phyloP scores from a whole-genome alignment of 495 filamentous ascomycete species.

The Xylaria bambusicola region DNA sequence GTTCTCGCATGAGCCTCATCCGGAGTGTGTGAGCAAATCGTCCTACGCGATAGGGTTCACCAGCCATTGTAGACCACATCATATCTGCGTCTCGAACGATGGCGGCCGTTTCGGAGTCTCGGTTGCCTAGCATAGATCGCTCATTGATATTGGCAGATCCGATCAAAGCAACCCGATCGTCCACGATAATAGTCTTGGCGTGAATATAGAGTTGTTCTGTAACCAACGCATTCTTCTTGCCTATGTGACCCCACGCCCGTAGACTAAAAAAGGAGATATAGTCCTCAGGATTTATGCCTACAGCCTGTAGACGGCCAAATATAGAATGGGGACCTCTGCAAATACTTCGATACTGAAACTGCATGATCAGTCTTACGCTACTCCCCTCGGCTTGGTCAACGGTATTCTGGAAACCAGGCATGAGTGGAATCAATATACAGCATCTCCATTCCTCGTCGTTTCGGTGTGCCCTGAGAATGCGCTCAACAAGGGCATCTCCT shows the following conservation, averaged over 20 bases:
- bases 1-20: constrained; percentile 93
- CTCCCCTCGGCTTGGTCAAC: constrained; percentile 92
- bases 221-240: constrained; percentile 75
- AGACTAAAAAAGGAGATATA: constrained; percentile 96
- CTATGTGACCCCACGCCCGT: constrained; percentile 90
- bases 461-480: constrained; percentile 80
- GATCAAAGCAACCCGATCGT: constrained; percentile 91
- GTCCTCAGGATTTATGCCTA: constrained; percentile 92
- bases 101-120: constrained; percentile 91
- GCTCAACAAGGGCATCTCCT: constrained; percentile 91
- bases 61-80: constrained; percentile 90
- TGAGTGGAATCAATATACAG: constrained; percentile 91
- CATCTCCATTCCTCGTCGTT: constrained; percentile 91
- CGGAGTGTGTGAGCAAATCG: constrained; percentile 91
- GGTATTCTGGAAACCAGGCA: constrained; percentile 98
- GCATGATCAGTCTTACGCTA: constrained; percentile 93
- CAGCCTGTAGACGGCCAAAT: constrained; percentile 77
- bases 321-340: constrained; percentile 92
- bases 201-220: constrained; percentile 99
- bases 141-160: constrained; percentile 99
- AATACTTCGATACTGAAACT: constrained; percentile 96
- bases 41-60: constrained; percentile 83
- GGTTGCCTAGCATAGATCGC: constrained; percentile 86
- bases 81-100: constrained; percentile 93
- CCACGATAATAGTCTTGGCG: constrained; percentile 95